Evolutionary conservation across 75 land plant species (phyloP), one percentile per base, ranked within the genome.

Genomic region (Sequoia sempervirens): DNA sequence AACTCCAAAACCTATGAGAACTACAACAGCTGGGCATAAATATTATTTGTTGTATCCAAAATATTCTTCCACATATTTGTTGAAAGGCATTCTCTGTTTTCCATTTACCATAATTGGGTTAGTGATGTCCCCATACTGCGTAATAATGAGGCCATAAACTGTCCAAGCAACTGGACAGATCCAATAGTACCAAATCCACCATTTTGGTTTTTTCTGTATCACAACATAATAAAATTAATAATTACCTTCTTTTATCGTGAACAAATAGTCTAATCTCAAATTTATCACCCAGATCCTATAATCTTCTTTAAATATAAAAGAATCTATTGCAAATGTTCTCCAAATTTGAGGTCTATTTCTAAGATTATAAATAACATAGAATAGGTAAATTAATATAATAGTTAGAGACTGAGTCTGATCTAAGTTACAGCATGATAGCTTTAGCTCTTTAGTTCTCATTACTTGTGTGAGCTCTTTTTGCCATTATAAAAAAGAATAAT

Each of bases 71-170:
- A 86, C 86, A 41, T 70, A 89, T 47, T 81, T 64, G 75, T 72
- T 84, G 36, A 87, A 84, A 26, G 72, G 79, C 14, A 84, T 80
- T 18, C 17, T 64, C 9, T 75, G 52, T 26, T 79, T 88, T 1
- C 82, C 61, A 32, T 80, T 80, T 37, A 54, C n/a, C 2, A 75
- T 46, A 11, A 84, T 54, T 36, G 45, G 43, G 17, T 37, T 82
- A 8, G 86, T 84, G 13, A 84, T 41, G 54, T 89, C 88, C 4
- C 90, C 86, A 66, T 83, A 87, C 47, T 89, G 90, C n/a, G 84
- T 56, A 36, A 72, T 53, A 46, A 89, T 81, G 61, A 89, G 80
- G 13, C 86, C 90, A 84, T 89, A 89, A 23, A 87, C 50, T 30
- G 88, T 89, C 53, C 53, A 50, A 50, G 53, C 53, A 50, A 50